Percentiles rank a stretch among this genome's conserved stretches.
Evolutionary conservation across 495 filamentous ascomycete species (phyloP).

Genomic region (Annulohypoxylon stygium): DNA sequence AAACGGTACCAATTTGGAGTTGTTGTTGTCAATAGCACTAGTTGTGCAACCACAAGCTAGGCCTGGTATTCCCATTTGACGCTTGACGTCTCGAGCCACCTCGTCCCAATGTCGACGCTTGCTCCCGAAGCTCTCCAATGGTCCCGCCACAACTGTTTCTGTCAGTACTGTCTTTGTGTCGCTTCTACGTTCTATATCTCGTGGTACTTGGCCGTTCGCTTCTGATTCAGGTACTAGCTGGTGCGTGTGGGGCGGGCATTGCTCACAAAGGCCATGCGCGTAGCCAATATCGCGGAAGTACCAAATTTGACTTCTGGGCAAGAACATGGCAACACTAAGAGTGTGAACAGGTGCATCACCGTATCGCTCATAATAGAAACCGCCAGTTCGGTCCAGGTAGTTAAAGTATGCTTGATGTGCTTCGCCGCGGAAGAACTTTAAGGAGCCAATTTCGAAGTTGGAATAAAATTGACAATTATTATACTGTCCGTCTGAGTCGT

Average conservation of each 20-base stretch:
- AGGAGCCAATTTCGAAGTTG: constrained; percentile 74
- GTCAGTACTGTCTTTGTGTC: not conserved
- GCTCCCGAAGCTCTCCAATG: constrained; percentile 52
- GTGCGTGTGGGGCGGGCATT: constrained; percentile 49
- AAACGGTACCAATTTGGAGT: constrained; percentile 64
- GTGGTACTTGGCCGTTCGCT: constrained; percentile 6
- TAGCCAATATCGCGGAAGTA: constrained; percentile 69
- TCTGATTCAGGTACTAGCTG: constrained; percentile 28
- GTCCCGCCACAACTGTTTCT: not conserved
- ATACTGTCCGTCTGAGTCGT: constrained; percentile 54
- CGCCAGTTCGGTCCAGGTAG: constrained; percentile 68
- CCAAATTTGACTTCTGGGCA: constrained; percentile 61
- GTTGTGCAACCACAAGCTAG: constrained; percentile 60
- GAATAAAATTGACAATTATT: constrained; percentile 70
- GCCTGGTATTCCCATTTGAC: constrained; percentile 50
- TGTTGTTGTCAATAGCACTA: constrained; percentile 64
- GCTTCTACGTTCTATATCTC: constrained; percentile 12
- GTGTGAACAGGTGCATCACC: constrained; percentile 76
- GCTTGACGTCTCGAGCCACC: constrained; percentile 43
- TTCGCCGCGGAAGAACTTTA: constrained; percentile 69
- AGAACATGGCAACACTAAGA: constrained; percentile 64
- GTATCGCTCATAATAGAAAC: constrained; percentile 73
- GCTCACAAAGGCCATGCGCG: constrained; percentile 65
- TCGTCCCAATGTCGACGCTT: constrained; percentile 49
- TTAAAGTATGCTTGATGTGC: constrained; percentile 70